A percentile compares a stretch with the other conserved stretches of the same genome.
Evolutionary conservation across 176 grass and related monocot species (phyloP).

Genomic region (Panicum miliaceum): DNA sequence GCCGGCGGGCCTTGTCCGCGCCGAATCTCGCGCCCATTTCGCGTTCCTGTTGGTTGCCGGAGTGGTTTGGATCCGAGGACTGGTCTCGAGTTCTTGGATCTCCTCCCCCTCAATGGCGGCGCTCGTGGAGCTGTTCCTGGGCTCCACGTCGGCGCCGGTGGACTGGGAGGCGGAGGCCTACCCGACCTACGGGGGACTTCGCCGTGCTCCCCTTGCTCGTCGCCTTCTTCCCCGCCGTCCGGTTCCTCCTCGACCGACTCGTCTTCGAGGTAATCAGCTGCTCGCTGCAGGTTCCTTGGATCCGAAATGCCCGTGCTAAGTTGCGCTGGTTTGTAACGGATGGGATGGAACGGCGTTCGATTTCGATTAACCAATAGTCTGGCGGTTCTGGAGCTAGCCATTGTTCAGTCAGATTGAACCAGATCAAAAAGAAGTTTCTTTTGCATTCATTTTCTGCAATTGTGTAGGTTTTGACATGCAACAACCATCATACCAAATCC

Average conservation of each 20-base stretch:
- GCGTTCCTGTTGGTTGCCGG: background rate
- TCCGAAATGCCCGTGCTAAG: constrained; percentile 22
- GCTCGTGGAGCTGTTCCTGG: constrained; percentile 52
- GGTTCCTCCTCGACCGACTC: constrained; percentile 87
- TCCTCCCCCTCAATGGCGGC: constrained; percentile 55
- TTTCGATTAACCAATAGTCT: background rate
- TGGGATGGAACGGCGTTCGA: constrained; percentile 1
- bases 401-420: background rate
- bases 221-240: constrained; percentile 79
- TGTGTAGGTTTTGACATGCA: background rate
- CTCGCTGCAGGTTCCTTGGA: background rate
- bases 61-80: constrained; percentile 29
- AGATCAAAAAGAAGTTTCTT: constrained; percentile 19
- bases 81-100: constrained; percentile 26
- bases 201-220: constrained; percentile 74
- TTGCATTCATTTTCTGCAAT: background rate
- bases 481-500: background rate
- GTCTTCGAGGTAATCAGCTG: constrained; percentile 75
- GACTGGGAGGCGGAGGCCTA: constrained; percentile 82
- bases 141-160: constrained; percentile 43
- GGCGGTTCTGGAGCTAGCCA: background rate
- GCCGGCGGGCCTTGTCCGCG: background rate
- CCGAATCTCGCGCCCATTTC: constrained; percentile 33
- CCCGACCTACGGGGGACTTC: constrained; percentile 75
- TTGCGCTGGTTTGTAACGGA: background rate